Evolutionary conservation across 2,329 filamentous ascomycete species (phyloP), one percentile per base, ranked within the genome.

Genomic region (Huntiella abstrusa): DNA sequence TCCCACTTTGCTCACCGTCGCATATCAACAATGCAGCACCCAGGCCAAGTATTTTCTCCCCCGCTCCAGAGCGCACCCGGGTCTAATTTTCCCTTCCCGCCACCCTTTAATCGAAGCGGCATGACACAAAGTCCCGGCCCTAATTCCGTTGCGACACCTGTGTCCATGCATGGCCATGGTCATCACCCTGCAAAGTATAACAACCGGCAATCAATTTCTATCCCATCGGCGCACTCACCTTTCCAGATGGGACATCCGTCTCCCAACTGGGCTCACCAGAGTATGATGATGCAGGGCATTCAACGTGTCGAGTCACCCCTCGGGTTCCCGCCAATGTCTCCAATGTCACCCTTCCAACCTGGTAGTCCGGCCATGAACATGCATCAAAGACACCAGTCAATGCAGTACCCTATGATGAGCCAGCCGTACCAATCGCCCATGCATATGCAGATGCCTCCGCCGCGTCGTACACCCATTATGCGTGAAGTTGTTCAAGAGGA

Each of bases 41-140:
- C 83, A 4, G 71, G 78, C 5, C 65, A 88, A 43, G 76, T 84
- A 4, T 86, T 88, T 56, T 92, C 87, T 16, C 86, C 88, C 7
- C 84, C 86, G 1, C 63, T 93, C 19, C 83, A 83, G 15, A 77
- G 84, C 1, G 88, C 83, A 62, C 80, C 41, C 28, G 42, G 41
- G 16, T 38, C 37, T 40, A 61, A 66, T 54, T 73, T 71, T 57
- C 68, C 68, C 52, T 77, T 78, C 54, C 71, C 68, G 1, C 57
- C 60, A 15, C 64, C 67, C 33, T 78, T 87, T 59, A 71, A 74
- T 53, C 65, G 72, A 44, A 62, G 73, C 53, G 70, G 80, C 40
- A 69, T 72, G 44, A 64, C 75, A 44, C 64, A 80, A 58, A 81
- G 74, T 53, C 77, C 78, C 11, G 71, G 68, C 13, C 61, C 80